Evolutionary conservation across 306 rosid genomes (phyloP), one percentile per base, ranked within the genome.

Genomic region (Astragalus glycyphyllos): DNA sequence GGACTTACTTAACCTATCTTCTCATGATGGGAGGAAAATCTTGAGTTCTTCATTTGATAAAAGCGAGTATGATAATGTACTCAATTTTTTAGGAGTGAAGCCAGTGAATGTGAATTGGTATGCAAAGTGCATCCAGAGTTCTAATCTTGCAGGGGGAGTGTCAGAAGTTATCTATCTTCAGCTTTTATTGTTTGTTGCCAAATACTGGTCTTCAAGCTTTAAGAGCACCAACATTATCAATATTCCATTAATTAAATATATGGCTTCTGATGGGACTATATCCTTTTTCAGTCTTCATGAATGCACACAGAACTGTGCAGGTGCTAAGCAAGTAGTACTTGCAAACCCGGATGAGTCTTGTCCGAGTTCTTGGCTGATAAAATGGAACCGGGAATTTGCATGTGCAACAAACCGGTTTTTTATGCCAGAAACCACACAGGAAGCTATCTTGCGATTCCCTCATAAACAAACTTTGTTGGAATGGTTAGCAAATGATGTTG

Each of bases 81-180:
- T 89, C 13, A 51, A 29, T 26, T 89, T 85, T 76, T 75, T 91
- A 53, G 89, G 64, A 45, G 84, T 91, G 26, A 16, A 84, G n/a
- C 51, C 7, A 0, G 93, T 89, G 5, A 20, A 41, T 15, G 59
- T n/a, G 37, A 87, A 81, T 32, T 91, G 93, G 97, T 91, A 87
- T 73, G 86, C 80, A 6, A 89, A 82, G 83, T 91, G 91, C 84
- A 75, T 91, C 11, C 84, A 73, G 81, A 80, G 93, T 59, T 73
- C 86, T 16, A 60, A 77, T 69, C 83, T 91, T 34, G 91, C 84
- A 31, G 81, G 37, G 23, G 77, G 76, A 56, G 91, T 87, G 15
- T 73, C 90, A 1, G 96, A 89, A 15, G 60, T 49, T 26, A 64
- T 75, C 7, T 87, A 91, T 73, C 58, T 85, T 47, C 63, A 80